Evolutionary conservation across 257 asterid species (phyloP).

Genomic region (Scutellaria barbata): DNA sequence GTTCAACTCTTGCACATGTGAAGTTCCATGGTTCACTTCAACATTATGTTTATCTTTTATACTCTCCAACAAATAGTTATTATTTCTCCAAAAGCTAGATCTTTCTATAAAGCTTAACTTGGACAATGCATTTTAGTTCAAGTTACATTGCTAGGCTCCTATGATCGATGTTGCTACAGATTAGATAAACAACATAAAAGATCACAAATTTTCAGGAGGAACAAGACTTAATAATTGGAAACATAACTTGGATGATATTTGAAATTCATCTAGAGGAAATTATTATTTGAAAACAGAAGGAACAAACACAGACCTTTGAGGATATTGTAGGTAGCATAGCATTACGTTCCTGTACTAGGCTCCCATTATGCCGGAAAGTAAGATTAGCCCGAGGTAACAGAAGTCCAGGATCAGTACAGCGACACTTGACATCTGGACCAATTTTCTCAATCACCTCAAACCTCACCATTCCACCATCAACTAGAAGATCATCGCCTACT

Average conservation of each 20-base stretch:
- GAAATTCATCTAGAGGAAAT: slow-evolving; percentile 20
- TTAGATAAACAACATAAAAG: neutral
- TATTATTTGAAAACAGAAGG: slow-evolving; percentile 28
- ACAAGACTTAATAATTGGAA: slow-evolving; percentile 4
- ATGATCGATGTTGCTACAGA: slow-evolving; percentile 19
- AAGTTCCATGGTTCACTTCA: neutral
- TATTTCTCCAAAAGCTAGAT: slow-evolving; percentile 21
- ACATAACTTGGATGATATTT: neutral
- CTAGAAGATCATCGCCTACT: slow-evolving; percentile 92
- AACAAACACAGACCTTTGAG: slow-evolving; percentile 69
- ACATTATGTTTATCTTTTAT: neutral
- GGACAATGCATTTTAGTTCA: slow-evolving; percentile 16
- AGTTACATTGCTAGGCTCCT: neutral
- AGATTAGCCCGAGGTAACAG: slow-evolving; percentile 93
- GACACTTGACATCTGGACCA: slow-evolving; percentile 98
- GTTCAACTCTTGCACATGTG: neutral
- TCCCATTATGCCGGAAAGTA: slow-evolving; percentile 94
- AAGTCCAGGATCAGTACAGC: slow-evolving; percentile 96
- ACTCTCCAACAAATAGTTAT: neutral
- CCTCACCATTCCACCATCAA: slow-evolving; percentile 99
- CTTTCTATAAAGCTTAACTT: slow-evolving; percentile 1
- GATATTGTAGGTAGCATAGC: slow-evolving; percentile 88
- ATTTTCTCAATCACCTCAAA: slow-evolving; percentile 94
- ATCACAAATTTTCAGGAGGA: neutral
- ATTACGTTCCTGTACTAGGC: slow-evolving; percentile 77